These are phyloP conservation scores for Cicer chorassanicum DNA, from an alignment of 306 rosid genomes.

Conservation along the genomic window DNA sequence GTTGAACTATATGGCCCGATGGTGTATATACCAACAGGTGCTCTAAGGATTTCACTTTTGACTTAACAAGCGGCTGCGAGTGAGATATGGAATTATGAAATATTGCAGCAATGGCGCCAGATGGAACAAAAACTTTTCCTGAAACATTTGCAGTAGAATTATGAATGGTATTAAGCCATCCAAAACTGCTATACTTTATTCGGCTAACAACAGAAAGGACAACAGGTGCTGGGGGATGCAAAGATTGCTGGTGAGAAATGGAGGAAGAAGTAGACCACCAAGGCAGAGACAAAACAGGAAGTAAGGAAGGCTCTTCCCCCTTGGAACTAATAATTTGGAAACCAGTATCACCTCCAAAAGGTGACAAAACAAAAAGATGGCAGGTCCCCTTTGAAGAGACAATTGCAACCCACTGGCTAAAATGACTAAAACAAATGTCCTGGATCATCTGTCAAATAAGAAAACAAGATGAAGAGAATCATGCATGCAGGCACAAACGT, in stretches of 20 bases:
- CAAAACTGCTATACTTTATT: conserved; percentile 86
- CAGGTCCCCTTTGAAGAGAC: conserved; percentile 94
- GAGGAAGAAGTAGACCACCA: conserved; percentile 84
- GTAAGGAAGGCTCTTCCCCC: conserved; percentile 70
- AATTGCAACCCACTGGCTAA: conserved; percentile 90
- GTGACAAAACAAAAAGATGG: conserved; percentile 80
- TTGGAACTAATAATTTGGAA: conserved; percentile 63
- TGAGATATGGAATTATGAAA: conserved; percentile 76
- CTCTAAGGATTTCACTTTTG: conserved; percentile 70
- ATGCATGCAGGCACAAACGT: conserved; percentile 28
- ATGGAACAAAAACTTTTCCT: conserved; percentile 88
- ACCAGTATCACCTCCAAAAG: conserved; percentile 91
- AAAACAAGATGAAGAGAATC: conserved; percentile 8
- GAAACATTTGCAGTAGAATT: conserved; percentile 61
- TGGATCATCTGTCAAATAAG: conserved; percentile 74
- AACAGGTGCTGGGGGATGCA: conserved; percentile 76
- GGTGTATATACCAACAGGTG: conserved; percentile 84
- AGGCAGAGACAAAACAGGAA: conserved; percentile 73
- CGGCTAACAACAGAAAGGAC: conserved; percentile 87
- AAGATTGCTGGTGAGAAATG: conserved; percentile 59
- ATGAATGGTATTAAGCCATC: conserved; percentile 85
- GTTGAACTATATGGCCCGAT: conserved; percentile 92
- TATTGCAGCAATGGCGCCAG: conserved; percentile 90
- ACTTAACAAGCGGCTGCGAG: conserved; percentile 54
- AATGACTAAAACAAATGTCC: conserved; percentile 90